phyloP scores from a whole-genome alignment of 2,329 filamentous ascomycete genomes.

The Davidsoniella virescens region DNA sequence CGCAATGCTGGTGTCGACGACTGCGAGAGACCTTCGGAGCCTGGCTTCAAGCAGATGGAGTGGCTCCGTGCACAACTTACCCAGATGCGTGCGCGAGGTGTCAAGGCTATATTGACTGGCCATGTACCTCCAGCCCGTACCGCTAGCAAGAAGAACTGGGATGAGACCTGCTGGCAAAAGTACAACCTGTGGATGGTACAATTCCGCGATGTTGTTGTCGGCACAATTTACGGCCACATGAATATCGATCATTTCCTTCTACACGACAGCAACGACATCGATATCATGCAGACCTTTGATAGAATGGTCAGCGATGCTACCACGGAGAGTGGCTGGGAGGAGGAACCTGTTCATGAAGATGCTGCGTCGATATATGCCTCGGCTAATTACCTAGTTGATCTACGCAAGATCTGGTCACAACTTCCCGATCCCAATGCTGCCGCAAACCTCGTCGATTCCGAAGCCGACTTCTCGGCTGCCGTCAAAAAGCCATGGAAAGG shows the following conservation, averaged over 20 bases:
- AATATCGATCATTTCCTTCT: constrained; percentile 96
- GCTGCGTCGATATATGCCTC: constrained; percentile 19
- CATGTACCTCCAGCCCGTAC: constrained; percentile 88
- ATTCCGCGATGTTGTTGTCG: constrained; percentile 77
- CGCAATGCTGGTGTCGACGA: constrained; percentile 90
- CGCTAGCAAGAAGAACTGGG: constrained; percentile 73
- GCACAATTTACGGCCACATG: constrained; percentile 82
- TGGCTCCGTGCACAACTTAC: constrained; percentile 86
- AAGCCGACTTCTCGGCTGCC: constrained; percentile 17
- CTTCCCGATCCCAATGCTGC: constrained; percentile 39
- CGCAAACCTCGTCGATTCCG: constrained; percentile 11
- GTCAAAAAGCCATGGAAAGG: constrained; percentile 38
- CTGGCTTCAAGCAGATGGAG: constrained; percentile 88
- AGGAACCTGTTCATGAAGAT: constrained; percentile 19
- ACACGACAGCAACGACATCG: constrained; percentile 66
- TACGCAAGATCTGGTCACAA: constrained; percentile 62
- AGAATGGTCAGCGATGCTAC: constrained; percentile 37
- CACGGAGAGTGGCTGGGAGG: constrained; percentile 21
- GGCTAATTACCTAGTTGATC: constrained; percentile 62
- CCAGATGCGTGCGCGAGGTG: constrained; percentile 61
- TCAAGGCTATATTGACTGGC: constrained; percentile 89
- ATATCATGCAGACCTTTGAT: constrained; percentile 26
- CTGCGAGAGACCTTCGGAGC: constrained; percentile 61
- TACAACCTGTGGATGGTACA: constrained; percentile 82
- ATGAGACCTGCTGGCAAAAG: constrained; percentile 96